Evolutionary conservation across 257 asterid species (phyloP), one percentile per base, ranked within the genome.

Genomic region (Rauvolfia tetraphylla): DNA sequence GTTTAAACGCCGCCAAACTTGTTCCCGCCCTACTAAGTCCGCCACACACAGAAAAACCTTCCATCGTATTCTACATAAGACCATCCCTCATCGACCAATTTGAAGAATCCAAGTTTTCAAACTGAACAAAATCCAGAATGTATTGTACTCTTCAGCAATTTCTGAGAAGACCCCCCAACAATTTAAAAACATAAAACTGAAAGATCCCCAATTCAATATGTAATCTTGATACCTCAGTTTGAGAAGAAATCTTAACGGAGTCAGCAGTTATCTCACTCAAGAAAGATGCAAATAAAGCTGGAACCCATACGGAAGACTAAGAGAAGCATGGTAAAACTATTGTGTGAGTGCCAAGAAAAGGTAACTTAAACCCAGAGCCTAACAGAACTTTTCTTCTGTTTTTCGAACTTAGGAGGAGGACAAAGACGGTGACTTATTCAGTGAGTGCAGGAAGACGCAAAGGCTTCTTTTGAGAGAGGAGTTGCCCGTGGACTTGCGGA

Each of bases 61-160:
- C 67, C 81, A 76, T 76, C 23, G 75, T 63, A 68, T 71, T 38
- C 57, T 34, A 79, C 33, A 29, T 51, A 5, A 72, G 65, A 51
- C 5, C 49, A 72, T 54, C 46, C 33, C 69, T 53, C 34, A 53
- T 73, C 34, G 29, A 25, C 33, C 68, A 76, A 68, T 44, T n/a
- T 13, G 51, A 51, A 12, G n/a, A 36, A 1, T 33, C 41, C 20
- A 49, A 3, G 29, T 27, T n/a, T 18, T 68, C 58, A 76, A 54
- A 54, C 1, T 20, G 9, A n/a, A 56, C 13, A 41, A 27, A 31
- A 10, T 67, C 80, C 48, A 39, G 29, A 48, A 33, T 31, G 18
- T 18, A 25, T 1, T 23, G 61, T 42, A 41, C 20, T 46, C 25
- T 22, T 41, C 23, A 31, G 63, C 38, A 46, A 46, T 34, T 18